Evolutionary conservation across 345 rosid genomes (phyloP), one percentile per base, ranked within the genome.

Genomic region (Tarenaya hassleriana): DNA sequence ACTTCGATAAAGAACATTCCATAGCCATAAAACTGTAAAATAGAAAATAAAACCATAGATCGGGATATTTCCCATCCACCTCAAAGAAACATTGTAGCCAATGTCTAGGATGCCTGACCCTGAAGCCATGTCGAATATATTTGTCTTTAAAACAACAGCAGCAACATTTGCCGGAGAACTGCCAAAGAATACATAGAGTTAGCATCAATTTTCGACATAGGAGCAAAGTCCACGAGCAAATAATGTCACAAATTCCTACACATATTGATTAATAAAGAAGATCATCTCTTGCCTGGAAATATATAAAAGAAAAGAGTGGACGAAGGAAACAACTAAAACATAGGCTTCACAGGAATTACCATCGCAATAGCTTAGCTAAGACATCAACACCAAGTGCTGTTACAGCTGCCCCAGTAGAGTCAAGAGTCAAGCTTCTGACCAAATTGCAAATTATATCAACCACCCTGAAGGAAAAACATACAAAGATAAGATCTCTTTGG

Each of bases 161-260:
- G 79, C 84, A 57, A 88, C 78, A 58, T 55, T 63, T 69, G 94
- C 74, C 10, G 96, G 94, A 35, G 79, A 77, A 74, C 94, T 91
- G 75, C 67, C 31, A 55, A 45, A 69, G 38, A 51, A 41, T 55
- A 46, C 44, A 45, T 21, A 47, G 45, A 29, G 10, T 58, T 39
- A 45, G 55, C 33, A 38, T 33, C 43, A 58, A 5, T 10, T 21
- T 50, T 37, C 19, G 48, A 55, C 29, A 57, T 11, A 44, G 37
- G 51, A 42, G 51, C 63, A 27, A 4, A 57, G 33, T 37, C 35
- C 63, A 41, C 43, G 44, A 27, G 12, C 24, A 56, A n/a, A 56
- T 42, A 29, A 49, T 56, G 49, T 33, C 37, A 41, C 20, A 46
- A 29, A 20, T 47, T 48, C 47, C 15, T 47, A 29, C 43, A 55